A percentile compares a stretch with the other conserved stretches of the same genome.
phyloP scores from a whole-genome alignment of 2,329 filamentous ascomycete species.

The Diaporthe helianthi region DNA sequence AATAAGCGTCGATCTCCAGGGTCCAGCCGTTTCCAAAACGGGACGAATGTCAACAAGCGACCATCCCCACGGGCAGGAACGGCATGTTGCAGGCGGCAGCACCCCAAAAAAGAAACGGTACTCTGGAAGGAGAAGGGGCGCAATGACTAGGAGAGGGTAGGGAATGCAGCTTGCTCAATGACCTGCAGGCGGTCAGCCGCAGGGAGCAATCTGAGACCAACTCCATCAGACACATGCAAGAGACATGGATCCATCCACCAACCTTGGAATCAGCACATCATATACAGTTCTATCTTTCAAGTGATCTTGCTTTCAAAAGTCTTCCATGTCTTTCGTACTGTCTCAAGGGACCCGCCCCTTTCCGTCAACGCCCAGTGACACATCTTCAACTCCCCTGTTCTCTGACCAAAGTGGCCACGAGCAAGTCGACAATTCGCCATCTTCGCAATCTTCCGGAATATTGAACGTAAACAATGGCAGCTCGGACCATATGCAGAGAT shows the following conservation, averaged over 20 bases:
- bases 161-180: not conserved
- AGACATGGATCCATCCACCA: not conserved
- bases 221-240: too few relatives aligned
- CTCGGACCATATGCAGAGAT: constrained; percentile 34
- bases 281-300: not conserved
- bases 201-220: not conserved
- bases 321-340: not conserved
- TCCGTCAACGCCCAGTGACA: not conserved
- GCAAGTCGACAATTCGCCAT: not conserved
- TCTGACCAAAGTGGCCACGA: not conserved
- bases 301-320: not conserved
- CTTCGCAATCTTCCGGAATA: constrained; percentile 17
- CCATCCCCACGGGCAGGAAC: not conserved
- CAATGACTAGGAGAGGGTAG: not conserved
- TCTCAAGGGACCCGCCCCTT: not conserved
- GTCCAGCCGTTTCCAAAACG: not conserved
- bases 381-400: not conserved
- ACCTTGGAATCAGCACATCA: too few relatives aligned
- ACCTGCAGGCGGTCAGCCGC: not conserved
- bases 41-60: constrained; percentile 2
- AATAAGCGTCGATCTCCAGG: not conserved
- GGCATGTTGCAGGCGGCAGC: not conserved
- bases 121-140: not conserved
- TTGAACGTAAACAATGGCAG: not conserved
- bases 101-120: not conserved